Conservation (phyloP, 805 yeast genomes). For the Starmerella kuoi region DNA sequence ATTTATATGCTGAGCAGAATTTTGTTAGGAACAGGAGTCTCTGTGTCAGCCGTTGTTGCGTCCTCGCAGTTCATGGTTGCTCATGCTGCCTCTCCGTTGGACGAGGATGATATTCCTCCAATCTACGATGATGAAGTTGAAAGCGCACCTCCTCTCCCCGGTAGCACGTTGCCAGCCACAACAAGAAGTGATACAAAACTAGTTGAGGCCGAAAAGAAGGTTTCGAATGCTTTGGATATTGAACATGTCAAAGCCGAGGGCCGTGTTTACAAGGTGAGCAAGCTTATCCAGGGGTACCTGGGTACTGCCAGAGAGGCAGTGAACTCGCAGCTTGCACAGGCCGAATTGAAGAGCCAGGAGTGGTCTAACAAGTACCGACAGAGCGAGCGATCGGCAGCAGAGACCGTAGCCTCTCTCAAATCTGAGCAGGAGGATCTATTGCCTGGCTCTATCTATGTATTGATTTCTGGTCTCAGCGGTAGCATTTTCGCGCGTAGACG, state of each 20-base stretch:
- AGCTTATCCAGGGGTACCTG: conserved; percentile 38
- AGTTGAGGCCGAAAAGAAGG: conserved; percentile 11
- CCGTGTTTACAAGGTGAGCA: conserved; percentile 42
- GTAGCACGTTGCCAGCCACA: conserved; percentile 20
- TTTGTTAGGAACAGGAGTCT: conserved; percentile 2
- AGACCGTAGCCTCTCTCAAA: conserved; percentile 51
- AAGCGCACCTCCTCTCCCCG: conserved; percentile 23
- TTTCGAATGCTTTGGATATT: conserved; percentile 16
- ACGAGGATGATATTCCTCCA: conserved; percentile 10
- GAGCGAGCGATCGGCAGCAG: conserved; percentile 51
- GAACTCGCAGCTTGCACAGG: conserved; percentile 27
- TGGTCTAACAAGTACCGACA: conserved; percentile 41
- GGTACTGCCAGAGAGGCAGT: conserved; percentile 38
- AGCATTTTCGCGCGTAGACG: conserved; percentile 60
- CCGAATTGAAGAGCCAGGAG: conserved; percentile 35
- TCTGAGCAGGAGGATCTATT: conserved; percentile 53
- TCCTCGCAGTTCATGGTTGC: conserved; percentile 1
- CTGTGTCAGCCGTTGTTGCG: conserved; percentile 3
- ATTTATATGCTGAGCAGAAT: conserved; percentile 7
- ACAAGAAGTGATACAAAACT: conserved; percentile 12
- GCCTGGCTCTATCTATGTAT: conserved; percentile 58
- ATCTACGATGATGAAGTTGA: conserved; percentile 26
- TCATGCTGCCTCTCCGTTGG: conserved; percentile 8
- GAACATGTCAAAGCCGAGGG: conserved; percentile 38
- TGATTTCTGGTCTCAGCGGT: conserved; percentile 61